Evolutionary conservation across 176 grass and related monocot species (phyloP).

Genomic region (Oryza australiensis): DNA sequence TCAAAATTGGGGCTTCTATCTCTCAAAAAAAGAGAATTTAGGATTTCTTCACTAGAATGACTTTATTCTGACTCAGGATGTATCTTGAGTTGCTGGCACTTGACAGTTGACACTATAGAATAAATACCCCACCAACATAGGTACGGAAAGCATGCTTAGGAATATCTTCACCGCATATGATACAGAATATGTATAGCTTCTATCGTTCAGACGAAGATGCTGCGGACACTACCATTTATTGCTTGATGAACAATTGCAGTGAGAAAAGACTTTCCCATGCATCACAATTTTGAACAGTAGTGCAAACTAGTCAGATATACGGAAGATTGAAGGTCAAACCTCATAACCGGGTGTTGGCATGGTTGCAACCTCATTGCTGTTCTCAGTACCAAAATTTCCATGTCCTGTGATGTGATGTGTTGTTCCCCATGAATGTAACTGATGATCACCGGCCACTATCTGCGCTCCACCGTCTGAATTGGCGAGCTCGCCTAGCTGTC

Average conservation of each 20-base stretch:
- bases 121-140: constrained; percentile 28
- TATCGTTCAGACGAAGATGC: not conserved
- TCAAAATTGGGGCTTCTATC: not conserved
- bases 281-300: not conserved
- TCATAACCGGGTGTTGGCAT: constrained; percentile 50
- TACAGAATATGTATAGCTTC: not conserved
- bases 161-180: not conserved
- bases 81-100: not conserved
- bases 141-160: not conserved
- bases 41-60: not conserved
- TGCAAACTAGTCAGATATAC: not conserved
- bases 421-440: constrained; percentile 39
- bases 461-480: constrained; percentile 36
- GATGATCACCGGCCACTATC: constrained; percentile 33
- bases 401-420: constrained; percentile 33
- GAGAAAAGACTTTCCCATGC: not conserved
- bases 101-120: constrained; percentile 22
- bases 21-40: not conserved
- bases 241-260: constrained; percentile 15
- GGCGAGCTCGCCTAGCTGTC: constrained; percentile 65
- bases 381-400: constrained; percentile 43
- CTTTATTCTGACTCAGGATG: not conserved
- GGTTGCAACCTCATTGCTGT: constrained; percentile 41
- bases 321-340: constrained; percentile 38
- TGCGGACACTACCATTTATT: not conserved